phyloP scores from a whole-genome alignment of 768 basidiomycete species.

The Auricularia cornea region DNA sequence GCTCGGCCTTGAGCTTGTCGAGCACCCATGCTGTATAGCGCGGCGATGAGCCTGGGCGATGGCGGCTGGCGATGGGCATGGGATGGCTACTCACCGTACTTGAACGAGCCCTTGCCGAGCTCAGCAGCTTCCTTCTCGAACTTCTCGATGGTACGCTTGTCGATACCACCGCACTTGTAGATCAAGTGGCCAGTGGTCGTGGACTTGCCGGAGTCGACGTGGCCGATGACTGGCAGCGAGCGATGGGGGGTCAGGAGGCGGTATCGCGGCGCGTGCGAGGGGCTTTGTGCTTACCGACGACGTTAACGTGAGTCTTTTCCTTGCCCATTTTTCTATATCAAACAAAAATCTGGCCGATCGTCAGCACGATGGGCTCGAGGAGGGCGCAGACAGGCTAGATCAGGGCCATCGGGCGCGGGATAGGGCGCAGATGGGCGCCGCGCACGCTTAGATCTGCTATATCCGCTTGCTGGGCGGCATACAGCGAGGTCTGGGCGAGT shows the following conservation, averaged over 20 bases:
- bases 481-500: neutral
- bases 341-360: constrained; percentile 25
- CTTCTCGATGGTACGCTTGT: constrained; percentile 99
- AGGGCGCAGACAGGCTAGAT: neutral
- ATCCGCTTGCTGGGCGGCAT: neutral
- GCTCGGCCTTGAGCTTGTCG: constrained; percentile 99
- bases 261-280: too few species aligned
- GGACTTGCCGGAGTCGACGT: constrained; percentile 99
- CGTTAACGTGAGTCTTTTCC: constrained; percentile 95
- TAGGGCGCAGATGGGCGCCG: neutral
- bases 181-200: constrained; percentile 99
- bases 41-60: neutral
- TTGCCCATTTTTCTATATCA: constrained; percentile 80
- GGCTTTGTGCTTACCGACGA: constrained; percentile 87
- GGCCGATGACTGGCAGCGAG: constrained; percentile 73
- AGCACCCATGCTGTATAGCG: constrained; percentile 84
- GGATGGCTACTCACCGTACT: constrained; percentile 62
- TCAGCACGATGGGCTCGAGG: neutral
- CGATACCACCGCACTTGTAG: constrained; percentile 99
- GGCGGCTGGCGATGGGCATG: neutral
- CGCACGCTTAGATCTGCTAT: neutral
- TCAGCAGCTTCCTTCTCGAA: constrained; percentile 99
- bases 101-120: constrained; percentile 98
- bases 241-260: too few species aligned
- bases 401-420: neutral